A percentile compares a stretch with the other conserved stretches of the same genome.
phyloP scores from a whole-genome alignment of 2,329 filamentous ascomycete species.

The Aureobasidium sp. region DNA sequence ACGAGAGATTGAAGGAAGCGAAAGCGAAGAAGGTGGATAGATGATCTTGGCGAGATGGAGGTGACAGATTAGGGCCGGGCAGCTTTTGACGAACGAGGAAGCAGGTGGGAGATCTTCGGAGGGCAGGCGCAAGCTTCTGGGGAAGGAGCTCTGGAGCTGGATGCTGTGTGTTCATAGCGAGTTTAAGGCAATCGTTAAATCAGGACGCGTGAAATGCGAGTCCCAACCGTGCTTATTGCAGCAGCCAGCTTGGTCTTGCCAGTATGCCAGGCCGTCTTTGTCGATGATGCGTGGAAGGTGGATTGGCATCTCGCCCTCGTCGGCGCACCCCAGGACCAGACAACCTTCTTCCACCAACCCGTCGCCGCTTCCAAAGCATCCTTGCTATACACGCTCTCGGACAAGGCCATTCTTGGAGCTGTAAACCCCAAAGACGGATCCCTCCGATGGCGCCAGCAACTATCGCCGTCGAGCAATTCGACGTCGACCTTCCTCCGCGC shows the following conservation, averaged over 20 bases:
- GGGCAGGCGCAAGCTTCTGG: not conserved
- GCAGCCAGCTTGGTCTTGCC: conserved; percentile 37
- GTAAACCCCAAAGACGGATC: conserved; percentile 80
- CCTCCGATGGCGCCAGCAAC: conserved; percentile 75
- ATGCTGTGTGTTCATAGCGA: not conserved
- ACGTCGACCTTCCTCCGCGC: conserved; percentile 50
- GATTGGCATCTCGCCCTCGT: conserved; percentile 91
- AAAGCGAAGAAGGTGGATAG: not conserved
- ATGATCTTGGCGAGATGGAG: not conserved
- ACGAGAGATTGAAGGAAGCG: not conserved
- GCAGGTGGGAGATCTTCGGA: not conserved
- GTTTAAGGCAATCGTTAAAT: not conserved
- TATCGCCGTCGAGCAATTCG: conserved; percentile 37
- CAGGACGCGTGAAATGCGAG: conserved; percentile 10
- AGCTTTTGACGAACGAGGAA: not conserved
- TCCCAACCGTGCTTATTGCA: conserved; percentile 10
- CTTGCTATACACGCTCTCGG: conserved; percentile 82
- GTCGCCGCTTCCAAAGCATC: conserved; percentile 73
- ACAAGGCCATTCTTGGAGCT: conserved; percentile 74
- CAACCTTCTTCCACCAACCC: conserved; percentile 92
- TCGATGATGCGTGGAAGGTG: conserved; percentile 82
- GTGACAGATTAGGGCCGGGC: not conserved
- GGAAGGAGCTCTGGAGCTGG: not conserved
- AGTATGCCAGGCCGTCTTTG: conserved; percentile 61
- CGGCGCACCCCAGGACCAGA: conserved; percentile 69